Evolutionary conservation across 352 stramenopile genomes (phyloP), one percentile per base, ranked within the genome.

Genomic region (Globisporangium perplexum): DNA sequence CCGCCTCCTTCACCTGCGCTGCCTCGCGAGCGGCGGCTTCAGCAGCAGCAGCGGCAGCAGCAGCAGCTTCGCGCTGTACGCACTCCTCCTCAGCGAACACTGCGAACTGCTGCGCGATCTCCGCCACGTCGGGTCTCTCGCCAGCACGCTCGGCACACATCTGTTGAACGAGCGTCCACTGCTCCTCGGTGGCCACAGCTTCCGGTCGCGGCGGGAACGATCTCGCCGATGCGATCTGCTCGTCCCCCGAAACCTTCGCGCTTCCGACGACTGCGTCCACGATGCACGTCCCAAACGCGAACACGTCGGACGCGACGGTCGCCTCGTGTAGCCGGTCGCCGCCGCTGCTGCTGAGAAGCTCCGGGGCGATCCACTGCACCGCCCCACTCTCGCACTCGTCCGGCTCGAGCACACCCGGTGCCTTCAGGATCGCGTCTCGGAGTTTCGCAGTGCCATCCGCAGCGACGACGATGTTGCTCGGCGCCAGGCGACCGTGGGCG

Each of bases 81-180:
- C 38, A 7, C 50, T 55, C 50, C n/a, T 12, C 50, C 45, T 28
- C 38, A 23, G 30, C 51, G 26, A 50, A 57, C 22, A 24, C 17
- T 31, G 18, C 41, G 30, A 57, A 43, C 28, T 28, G 38, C 12
- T n/a, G 7, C 14, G 45, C 51, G 10, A 57, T 20, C 2, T 30
- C 6, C 15, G n/a, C 11, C 17, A 57, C n/a, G 22, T 36, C 15
- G 7, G 51, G 51, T 17, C 51, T 26, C 12, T 50, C 14, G 7
- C 44, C 51, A 2, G 41, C 41, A 2, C 28, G 31, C 15, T 42
- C 51, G 23, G 51, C 41, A 20, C 51, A 57, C 51, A 57, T 57
- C 11, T 26, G 30, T 15, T 23, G 31, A 28, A 57, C 14, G 15
- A 57, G 15, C 20, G 3, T 20, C 51, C 39, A 57, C 28, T 57